Conservation (phyloP, 2,329 filamentous ascomycete genomes). For the Epichloe typhina region DNA sequence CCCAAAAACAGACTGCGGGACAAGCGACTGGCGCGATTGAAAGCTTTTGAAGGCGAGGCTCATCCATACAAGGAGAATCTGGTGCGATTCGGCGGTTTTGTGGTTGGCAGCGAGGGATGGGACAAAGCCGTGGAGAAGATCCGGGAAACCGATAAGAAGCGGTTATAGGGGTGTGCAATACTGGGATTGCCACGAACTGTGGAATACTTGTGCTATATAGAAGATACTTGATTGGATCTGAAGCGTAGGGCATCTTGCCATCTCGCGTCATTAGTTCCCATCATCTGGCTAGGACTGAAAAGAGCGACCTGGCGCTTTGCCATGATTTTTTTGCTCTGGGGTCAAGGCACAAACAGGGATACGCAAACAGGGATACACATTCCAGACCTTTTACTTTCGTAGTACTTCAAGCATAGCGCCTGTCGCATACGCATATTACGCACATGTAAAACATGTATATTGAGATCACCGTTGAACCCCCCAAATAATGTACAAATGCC, state of each 20-base stretch:
- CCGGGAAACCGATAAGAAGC: conserved; percentile 33
- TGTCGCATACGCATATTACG: neutral
- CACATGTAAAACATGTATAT: neutral
- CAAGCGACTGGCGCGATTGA: conserved; percentile 73
- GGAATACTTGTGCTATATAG: neutral
- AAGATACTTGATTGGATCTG: neutral
- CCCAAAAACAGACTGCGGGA: conserved; percentile 92
- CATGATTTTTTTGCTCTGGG: no score
- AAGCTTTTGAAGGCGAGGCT: conserved; percentile 85
- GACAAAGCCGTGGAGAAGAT: conserved; percentile 36
- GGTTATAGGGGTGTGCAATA: conserved; percentile 27
- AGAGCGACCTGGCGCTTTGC: no score
- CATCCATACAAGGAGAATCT: conserved; percentile 91
- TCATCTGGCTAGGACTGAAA: no score
- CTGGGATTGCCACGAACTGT: neutral
- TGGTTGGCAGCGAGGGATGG: conserved; percentile 42
- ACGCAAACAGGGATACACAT: neutral
- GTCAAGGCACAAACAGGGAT: no score
- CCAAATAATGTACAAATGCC: neutral
- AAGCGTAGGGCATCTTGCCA: neutral
- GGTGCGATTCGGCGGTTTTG: conserved; percentile 52
- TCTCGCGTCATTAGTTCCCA: neutral
- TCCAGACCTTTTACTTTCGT: neutral
- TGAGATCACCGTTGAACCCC: neutral
- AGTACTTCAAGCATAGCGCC: neutral